Evolutionary conservation across 2,329 filamentous ascomycete species (phyloP).

Genomic region (Cladosporium sp.): DNA sequence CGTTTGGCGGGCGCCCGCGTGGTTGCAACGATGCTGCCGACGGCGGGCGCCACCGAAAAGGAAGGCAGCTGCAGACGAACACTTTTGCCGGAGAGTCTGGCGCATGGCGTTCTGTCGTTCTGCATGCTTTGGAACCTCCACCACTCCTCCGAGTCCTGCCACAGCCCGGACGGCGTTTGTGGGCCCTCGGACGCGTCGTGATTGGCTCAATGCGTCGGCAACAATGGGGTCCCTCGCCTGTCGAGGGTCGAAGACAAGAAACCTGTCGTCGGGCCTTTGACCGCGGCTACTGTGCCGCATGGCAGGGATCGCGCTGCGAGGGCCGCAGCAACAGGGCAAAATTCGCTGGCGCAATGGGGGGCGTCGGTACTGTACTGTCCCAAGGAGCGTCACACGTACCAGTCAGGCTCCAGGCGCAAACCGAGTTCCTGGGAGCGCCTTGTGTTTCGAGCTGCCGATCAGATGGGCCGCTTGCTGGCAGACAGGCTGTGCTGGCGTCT

Average conservation of each 20-base stretch:
- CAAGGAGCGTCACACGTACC: conserved; percentile 10
- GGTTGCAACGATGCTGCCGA: conserved; percentile 2
- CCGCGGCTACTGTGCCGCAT: neutral
- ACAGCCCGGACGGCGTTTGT: neutral
- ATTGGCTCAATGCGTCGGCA: conserved; percentile 3
- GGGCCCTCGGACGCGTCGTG: neutral
- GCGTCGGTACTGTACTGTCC: neutral
- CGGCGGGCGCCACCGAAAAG: conserved; percentile 3
- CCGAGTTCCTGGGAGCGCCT: conserved; percentile 11
- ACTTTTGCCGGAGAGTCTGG: conserved; percentile 7
- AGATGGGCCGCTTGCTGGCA: neutral
- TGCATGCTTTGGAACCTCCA: neutral
- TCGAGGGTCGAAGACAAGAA: neutral
- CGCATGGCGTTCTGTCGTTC: neutral
- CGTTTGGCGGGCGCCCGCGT: conserved; percentile 6
- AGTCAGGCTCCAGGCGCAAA: conserved; percentile 6
- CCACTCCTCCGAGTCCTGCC: neutral
- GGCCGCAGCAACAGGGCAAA: neutral
- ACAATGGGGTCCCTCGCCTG: conserved; percentile 1
- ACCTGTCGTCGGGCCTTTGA: conserved; percentile 1
- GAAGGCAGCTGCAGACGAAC: conserved; percentile 2
- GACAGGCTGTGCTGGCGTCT: neutral
- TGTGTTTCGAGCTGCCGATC: conserved; percentile 8
- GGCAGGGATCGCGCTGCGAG: neutral
- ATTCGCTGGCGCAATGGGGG: too few species aligned